Evolutionary conservation across 2,329 filamentous ascomycete genomes (phyloP), one percentile per base, ranked within the genome.

Genomic region (Fusarium chaquense): DNA sequence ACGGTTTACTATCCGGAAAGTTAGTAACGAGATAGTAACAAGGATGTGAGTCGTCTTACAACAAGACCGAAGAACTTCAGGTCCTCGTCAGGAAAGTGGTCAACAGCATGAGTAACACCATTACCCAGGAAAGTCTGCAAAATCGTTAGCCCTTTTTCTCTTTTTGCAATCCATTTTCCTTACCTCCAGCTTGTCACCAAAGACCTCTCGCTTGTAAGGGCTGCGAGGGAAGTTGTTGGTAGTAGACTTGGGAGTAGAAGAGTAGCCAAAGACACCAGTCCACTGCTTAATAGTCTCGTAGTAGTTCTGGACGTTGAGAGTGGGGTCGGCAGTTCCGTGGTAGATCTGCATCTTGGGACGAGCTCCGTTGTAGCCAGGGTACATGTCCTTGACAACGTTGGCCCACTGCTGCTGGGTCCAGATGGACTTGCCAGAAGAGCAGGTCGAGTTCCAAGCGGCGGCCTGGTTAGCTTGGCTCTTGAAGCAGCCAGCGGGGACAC

Each of bases 241-340:
- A 2, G 60, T 24, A 6, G 60, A 63, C 35, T 28, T 16, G 11
- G 60, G 58, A 5, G 33, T 63, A 5, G 60, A 13, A 7, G 58
- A 63, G 49, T 63, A 63, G 5, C 58, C 60, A 4, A 63, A 63
- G 26, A 63, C 12, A 7, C 60, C 60, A 6, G 47, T 56, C 60
- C 60, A 63, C 58, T 63, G 60, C 58, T 63, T 63, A 2, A 63
- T 63, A 3, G 36, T 28, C 41, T 63, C 60, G 10, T 63, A 63
- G 41, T 47, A 63, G 58, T 63, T 63, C 41, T 63, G 58, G 18
- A 47, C 35, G 5, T 63, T 63, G 5, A 63, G 58, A 4, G 60
- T 63, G 22, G 60, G 15, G 4, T 63, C 60, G 5, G 58, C 41
- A 0, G 41, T 56, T 47, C 60, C 60, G 1, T 63, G 60, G 41